These are phyloP conservation scores for Pestalotiopsis sp. DNA, from an alignment of 2,329 filamentous ascomycete genomes.

Conservation along the genomic window DNA sequence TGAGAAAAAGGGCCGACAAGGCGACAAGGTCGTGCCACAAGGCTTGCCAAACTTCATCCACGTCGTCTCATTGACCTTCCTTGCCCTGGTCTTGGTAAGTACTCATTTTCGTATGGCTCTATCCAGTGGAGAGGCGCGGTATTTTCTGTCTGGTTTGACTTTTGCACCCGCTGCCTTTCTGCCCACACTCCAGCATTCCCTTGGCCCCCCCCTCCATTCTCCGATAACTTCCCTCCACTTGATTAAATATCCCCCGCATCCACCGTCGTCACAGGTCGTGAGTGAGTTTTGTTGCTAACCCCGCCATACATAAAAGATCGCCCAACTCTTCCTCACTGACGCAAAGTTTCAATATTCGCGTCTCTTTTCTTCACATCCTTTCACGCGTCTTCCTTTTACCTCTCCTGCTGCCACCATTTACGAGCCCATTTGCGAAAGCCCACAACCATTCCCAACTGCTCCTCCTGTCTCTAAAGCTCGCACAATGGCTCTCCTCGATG, in stretches of 20 bases:
- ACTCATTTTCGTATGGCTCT: slow-evolving; percentile 4
- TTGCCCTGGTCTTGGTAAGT: slow-evolving; percentile 34
- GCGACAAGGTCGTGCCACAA: slow-evolving; percentile 8
- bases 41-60: slow-evolving; percentile 25
- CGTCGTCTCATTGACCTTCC: slow-evolving; percentile 30
- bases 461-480: slow-evolving; percentile 56
- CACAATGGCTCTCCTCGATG: slow-evolving; percentile 65
- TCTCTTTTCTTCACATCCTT: slow-evolving; percentile 34
- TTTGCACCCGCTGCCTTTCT: slow-evolving; percentile 5
- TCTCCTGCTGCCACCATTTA: slow-evolving; percentile 42
- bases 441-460: slow-evolving; percentile 53
- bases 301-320: slow-evolving; percentile 38
- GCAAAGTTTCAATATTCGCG: slow-evolving; percentile 44
- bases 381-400: slow-evolving; percentile 40
- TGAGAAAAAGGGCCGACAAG: slow-evolving; percentile 16
- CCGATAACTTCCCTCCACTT: neutral
- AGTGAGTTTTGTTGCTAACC: slow-evolving; percentile 16
- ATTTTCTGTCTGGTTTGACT: slow-evolving; percentile 21
- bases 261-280: slow-evolving; percentile 10
- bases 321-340: slow-evolving; percentile 55
- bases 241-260: slow-evolving; percentile 16
- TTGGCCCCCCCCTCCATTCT: neutral
- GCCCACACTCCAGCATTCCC: slow-evolving; percentile 22
- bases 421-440: slow-evolving; percentile 56
- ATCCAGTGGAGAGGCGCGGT: slow-evolving; percentile 16